Percentiles rank a stretch among this genome's conserved stretches.
Evolutionary conservation across 2,329 filamentous ascomycete species (phyloP).

Genomic region (Tolypocladium cylindrosporum): DNA sequence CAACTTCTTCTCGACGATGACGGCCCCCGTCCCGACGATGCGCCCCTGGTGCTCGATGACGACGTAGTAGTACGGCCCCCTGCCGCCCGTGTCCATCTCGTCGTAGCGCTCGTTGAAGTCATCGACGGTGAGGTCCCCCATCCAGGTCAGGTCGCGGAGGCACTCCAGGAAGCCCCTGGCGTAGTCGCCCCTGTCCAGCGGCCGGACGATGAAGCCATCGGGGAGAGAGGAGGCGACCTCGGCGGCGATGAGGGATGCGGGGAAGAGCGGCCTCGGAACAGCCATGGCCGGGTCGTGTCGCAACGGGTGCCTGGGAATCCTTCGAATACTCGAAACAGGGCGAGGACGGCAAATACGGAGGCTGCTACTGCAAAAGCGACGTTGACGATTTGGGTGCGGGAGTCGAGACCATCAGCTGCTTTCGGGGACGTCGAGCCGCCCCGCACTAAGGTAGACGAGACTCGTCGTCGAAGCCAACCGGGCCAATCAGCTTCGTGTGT

Average conservation of each 20-base stretch:
- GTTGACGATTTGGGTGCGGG: not conserved
- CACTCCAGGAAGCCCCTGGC: constrained; percentile 64
- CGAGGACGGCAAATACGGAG: not conserved
- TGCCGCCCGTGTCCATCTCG: constrained; percentile 31
- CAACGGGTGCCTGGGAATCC: not conserved
- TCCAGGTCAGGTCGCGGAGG: constrained; percentile 64
- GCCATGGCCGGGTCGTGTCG: constrained; percentile 5
- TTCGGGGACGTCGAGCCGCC: not conserved
- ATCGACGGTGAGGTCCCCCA: constrained; percentile 58
- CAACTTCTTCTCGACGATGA: constrained; percentile 76
- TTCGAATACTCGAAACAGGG: not conserved
- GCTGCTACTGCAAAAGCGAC: not conserved
- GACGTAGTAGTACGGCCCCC: constrained; percentile 56
- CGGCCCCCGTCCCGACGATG: constrained; percentile 64
- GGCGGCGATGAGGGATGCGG: constrained; percentile 53
- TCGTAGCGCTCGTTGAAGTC: constrained; percentile 61
- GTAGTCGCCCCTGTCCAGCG: constrained; percentile 59
- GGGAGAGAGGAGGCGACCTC: constrained; percentile 52
- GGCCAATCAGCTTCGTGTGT: not conserved
- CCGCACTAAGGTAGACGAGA: not conserved
- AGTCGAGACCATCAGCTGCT: not conserved
- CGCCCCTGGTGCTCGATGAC: constrained; percentile 54
- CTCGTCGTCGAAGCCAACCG: not conserved
- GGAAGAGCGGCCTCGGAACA: constrained; percentile 42
- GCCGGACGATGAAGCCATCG: constrained; percentile 59